Evolutionary conservation across 306 rosid species (phyloP).

Genomic region (Vigna hirtella): DNA sequence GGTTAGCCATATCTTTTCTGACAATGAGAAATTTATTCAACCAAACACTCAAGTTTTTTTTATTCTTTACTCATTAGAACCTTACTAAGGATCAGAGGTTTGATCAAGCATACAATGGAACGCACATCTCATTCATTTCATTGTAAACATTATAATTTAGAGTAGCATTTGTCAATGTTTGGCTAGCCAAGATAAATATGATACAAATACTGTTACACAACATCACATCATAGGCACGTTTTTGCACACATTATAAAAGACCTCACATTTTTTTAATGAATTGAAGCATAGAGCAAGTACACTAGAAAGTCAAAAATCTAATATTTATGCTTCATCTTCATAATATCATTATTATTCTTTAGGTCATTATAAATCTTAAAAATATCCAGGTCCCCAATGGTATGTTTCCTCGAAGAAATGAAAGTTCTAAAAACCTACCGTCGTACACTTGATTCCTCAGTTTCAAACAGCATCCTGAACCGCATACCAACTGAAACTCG

Average conservation of each 20-base stretch:
- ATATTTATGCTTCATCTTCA: background rate
- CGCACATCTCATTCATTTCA: slow-evolving; percentile 4
- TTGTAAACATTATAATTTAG: background rate
- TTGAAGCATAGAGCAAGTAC: slow-evolving; percentile 1
- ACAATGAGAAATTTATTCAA: slow-evolving; percentile 2
- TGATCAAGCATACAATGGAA: background rate
- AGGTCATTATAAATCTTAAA: background rate
- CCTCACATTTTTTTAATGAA: background rate
- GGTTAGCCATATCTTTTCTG: background rate
- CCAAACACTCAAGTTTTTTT: background rate
- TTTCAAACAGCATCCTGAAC: slow-evolving; percentile 96
- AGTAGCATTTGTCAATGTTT: background rate
- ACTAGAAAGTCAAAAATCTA: background rate
- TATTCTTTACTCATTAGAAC: background rate
- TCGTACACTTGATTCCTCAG: slow-evolving; percentile 97
- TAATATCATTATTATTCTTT: background rate
- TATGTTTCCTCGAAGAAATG: background rate
- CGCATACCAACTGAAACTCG: slow-evolving; percentile 99
- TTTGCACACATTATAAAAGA: background rate
- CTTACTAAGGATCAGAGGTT: background rate
- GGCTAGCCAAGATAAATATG: background rate
- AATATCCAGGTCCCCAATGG: background rate
- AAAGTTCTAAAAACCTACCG: slow-evolving; percentile 60
- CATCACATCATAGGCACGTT: background rate
- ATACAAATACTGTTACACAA: slow-evolving; percentile 11